Evolutionary conservation across 2,329 filamentous ascomycete genomes (phyloP).

Genomic region (Mycocentrospora acerina): DNA sequence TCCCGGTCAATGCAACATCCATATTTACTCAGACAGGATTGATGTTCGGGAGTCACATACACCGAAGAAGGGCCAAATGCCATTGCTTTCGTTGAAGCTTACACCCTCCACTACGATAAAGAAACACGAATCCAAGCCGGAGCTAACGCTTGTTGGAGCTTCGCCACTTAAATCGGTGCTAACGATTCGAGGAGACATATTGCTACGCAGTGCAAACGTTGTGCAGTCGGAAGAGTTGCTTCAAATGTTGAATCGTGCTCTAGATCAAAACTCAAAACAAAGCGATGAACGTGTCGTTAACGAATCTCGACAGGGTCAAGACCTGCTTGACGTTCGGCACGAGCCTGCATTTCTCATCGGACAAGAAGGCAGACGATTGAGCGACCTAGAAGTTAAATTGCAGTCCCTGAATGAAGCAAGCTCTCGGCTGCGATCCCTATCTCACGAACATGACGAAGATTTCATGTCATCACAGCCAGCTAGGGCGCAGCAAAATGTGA

Average conservation of each 20-base stretch:
- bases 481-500: background rate
- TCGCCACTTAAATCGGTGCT: background rate
- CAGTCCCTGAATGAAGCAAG: conserved; percentile 10
- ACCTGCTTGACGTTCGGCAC: no score
- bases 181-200: conserved; percentile 4
- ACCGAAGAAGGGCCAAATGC: conserved; percentile 6
- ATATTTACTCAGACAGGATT: conserved; percentile 15
- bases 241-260: conserved; percentile 5
- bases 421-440: background rate
- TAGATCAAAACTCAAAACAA: no score
- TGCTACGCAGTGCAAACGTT: conserved; percentile 6
- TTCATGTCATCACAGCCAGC: no score
- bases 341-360: background rate
- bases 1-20: conserved; percentile 16
- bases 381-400: conserved; percentile 10
- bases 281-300: no score
- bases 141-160: conserved; percentile 7
- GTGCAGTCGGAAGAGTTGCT: conserved; percentile 6
- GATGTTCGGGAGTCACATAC: conserved; percentile 15
- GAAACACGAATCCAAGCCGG: conserved; percentile 2
- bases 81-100: conserved; percentile 14
- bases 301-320: no score
- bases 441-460: background rate
- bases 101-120: conserved; percentile 1
- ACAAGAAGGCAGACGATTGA: conserved; percentile 3